These are phyloP conservation scores for Paradendryphiella salina DNA, from an alignment of 2,329 filamentous ascomycete genomes.

Conservation along the genomic window DNA sequence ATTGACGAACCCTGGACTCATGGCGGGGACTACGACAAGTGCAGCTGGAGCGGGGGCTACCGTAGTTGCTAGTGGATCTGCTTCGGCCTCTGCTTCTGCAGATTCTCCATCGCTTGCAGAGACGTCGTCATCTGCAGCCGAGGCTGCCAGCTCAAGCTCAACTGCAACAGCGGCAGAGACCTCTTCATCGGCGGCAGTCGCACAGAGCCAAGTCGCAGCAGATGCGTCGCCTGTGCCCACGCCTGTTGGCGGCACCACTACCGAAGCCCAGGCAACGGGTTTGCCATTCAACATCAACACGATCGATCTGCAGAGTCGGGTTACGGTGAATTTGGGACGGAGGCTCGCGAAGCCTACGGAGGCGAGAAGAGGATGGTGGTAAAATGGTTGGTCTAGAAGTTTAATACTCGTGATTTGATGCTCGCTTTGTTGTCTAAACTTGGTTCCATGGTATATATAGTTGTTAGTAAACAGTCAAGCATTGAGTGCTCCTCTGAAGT, in stretches of 20 bases:
- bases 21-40: slow-evolving; percentile 15
- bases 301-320: slow-evolving; percentile 38
- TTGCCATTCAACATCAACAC: slow-evolving; percentile 44
- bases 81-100: slow-evolving; percentile 5
- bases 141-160: slow-evolving; percentile 1
- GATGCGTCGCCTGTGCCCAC: slow-evolving; percentile 15
- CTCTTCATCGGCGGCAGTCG: slow-evolving; percentile 9
- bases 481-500: slow-evolving; percentile 19
- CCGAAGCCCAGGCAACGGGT: slow-evolving; percentile 17
- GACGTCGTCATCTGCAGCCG: not conserved
- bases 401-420: not conserved
- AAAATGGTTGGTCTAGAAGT: slow-evolving; percentile 2
- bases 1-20: not conserved
- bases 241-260: slow-evolving; percentile 7
- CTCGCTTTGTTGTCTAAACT: not conserved
- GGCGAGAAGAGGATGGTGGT: slow-evolving; percentile 14
- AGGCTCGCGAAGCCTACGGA: slow-evolving; percentile 29
- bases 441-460: slow-evolving; percentile 11
- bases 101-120: not conserved
- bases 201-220: slow-evolving; percentile 33
- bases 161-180: slow-evolving; percentile 4
- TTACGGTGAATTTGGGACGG: slow-evolving; percentile 42
- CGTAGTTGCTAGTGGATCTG: slow-evolving; percentile 19
- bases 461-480: slow-evolving; percentile 7
- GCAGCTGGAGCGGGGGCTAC: slow-evolving; percentile 26